Conservation (phyloP, 495 filamentous ascomycete species). For the Penicillium mononematosum region DNA sequence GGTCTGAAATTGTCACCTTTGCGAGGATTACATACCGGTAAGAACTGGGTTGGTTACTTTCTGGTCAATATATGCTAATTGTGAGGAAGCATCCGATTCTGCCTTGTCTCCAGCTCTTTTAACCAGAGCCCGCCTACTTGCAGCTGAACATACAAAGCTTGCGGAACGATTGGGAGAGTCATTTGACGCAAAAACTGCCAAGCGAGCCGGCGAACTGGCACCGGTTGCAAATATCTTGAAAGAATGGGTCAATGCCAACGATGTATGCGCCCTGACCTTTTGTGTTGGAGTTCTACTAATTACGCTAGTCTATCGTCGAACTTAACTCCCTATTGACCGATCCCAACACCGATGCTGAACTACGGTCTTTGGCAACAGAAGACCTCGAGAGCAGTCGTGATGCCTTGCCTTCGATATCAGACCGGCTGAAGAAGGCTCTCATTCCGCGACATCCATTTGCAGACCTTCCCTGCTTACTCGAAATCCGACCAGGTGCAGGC, state of each 20-base stretch:
- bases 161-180: constrained; percentile 53
- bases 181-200: constrained; percentile 73
- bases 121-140: constrained; percentile 60
- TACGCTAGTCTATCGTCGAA: constrained; percentile 54
- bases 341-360: constrained; percentile 58
- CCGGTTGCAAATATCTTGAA: constrained; percentile 65
- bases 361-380: constrained; percentile 68
- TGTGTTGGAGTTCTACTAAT: constrained; percentile 2
- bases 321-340: constrained; percentile 59
- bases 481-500: constrained; percentile 91
- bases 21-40: constrained; percentile 33
- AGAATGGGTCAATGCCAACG: constrained; percentile 56
- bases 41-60: not conserved
- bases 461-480: constrained; percentile 85
- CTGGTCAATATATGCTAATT: constrained; percentile 4
- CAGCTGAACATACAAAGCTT: constrained; percentile 64
- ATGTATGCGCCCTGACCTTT: constrained; percentile 27
- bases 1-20: constrained; percentile 19
- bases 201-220: constrained; percentile 72
- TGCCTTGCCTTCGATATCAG: constrained; percentile 58
- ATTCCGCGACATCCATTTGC: constrained; percentile 91
- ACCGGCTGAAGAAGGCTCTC: constrained; percentile 67
- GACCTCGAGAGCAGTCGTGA: constrained; percentile 66
- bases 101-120: constrained; percentile 60
- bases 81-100: constrained; percentile 37